A percentile compares a stretch with the other conserved stretches of the same genome.
Evolutionary conservation across 2,329 filamentous ascomycete species (phyloP).

Genomic region (Emergomyces pasteurianus): DNA sequence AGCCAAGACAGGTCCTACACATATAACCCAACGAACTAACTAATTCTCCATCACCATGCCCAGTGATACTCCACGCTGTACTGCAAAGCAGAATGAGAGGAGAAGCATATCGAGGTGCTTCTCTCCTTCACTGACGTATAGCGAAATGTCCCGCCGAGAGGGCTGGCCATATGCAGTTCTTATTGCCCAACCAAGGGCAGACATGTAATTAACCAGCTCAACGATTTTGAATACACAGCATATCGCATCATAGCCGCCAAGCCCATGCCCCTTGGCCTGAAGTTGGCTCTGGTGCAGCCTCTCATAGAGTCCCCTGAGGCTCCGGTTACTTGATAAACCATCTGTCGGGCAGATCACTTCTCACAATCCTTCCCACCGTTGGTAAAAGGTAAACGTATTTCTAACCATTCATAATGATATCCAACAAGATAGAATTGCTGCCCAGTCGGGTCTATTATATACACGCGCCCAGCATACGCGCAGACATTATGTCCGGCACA

Average conservation of each 20-base stretch:
- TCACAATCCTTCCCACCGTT: too few relatives aligned
- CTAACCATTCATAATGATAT: too few relatives aligned
- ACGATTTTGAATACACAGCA: not conserved
- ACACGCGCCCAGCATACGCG: too few relatives aligned
- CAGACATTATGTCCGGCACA: too few relatives aligned
- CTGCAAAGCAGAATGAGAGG: not conserved
- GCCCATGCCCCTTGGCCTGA: not conserved
- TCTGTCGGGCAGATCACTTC: not conserved
- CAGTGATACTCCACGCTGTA: not conserved
- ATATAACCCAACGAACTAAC: too few relatives aligned
- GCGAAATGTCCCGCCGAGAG: not conserved
- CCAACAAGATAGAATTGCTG: too few relatives aligned
- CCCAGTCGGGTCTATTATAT: too few relatives aligned
- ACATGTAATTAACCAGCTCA: not conserved
- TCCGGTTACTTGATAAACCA: not conserved
- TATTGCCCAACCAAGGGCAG: not conserved
- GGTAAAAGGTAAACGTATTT: too few relatives aligned
- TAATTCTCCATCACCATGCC: too few relatives aligned
- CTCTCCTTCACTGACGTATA: not conserved
- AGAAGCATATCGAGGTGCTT: not conserved
- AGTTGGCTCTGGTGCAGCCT: not conserved
- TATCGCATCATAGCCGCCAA: not conserved
- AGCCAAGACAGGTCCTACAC: not conserved
- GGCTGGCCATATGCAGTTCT: too few relatives aligned
- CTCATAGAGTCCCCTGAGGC: not conserved